These are phyloP conservation scores for Fennellomyces sp. DNA, from an alignment of 371 early-diverging fungal genomes.

Conservation along the genomic window DNA sequence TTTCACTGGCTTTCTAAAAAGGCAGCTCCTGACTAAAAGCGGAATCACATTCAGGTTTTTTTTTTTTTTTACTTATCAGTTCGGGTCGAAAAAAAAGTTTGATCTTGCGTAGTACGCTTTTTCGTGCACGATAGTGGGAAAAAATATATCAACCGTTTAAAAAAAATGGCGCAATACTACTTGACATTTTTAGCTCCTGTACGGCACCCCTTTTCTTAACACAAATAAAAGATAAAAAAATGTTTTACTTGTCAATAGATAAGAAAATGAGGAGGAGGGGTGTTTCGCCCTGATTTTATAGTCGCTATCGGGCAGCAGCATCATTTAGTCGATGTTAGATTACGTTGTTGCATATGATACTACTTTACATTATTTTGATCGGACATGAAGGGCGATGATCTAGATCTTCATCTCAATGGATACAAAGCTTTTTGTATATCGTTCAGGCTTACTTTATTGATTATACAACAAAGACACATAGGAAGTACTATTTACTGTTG, in stretches of 20 bases:
- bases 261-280: too few species aligned
- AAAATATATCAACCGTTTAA: too few species aligned
- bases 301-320: too few species aligned
- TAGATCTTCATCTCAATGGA: background rate
- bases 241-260: background rate
- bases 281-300: too few species aligned
- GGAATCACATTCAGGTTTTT: background rate
- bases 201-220: background rate
- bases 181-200: too few species aligned
- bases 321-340: too few species aligned
- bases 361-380: too few species aligned
- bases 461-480: background rate
- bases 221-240: background rate
- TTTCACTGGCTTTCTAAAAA: background rate
- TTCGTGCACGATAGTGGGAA: background rate
- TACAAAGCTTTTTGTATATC: background rate
- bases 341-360: background rate
- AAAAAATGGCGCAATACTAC: too few species aligned
- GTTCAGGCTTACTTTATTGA: background rate
- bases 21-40: background rate
- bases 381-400: background rate
- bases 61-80: background rate
- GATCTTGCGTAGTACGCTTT: background rate
- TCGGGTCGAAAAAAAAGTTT: background rate
- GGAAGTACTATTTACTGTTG: background rate